Evolutionary conservation across 2,329 filamentous ascomycete genomes (phyloP), one percentile per base, ranked within the genome.

Genomic region (Aureobasidium zeae): DNA sequence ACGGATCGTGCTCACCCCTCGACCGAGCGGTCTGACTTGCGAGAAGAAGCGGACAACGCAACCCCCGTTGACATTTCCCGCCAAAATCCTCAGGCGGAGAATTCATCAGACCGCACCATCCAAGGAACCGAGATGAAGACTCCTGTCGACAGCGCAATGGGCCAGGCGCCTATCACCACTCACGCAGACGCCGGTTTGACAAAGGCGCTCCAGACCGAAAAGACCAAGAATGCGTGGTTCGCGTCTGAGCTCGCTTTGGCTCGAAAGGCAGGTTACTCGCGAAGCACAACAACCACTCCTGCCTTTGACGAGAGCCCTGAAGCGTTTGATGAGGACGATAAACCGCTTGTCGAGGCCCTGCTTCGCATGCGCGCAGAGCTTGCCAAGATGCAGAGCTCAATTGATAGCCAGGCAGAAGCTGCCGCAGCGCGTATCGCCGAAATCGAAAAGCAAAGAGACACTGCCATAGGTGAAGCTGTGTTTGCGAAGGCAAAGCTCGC

Each of bases 171-270:
- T 66, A 74, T 51, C 61, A 74, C 59, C 74, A 79, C 56, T 71
- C 76, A 61, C 6, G 78, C 82, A 52, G 81, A 82, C 1, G 82
- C 85, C 50, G 79, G 83, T 0, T 63, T 95, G 10, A 71, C 86
- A 11, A 89, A 91, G 59, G 91, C 98, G 59, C 71, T 98, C 2
- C 89, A 98, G 58, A 73, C 79, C 7, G 75, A 81, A 3, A 85
- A 86, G 55, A 91, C 83, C 57, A 78, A 84, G 39, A 96, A 94
- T 63, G 89, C 89, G 0, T 98, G 91, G 91, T 95, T 94, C 62
- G 86, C 87, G 6, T 95, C 89, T 0, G 91, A 98, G 63, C 71
- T 98, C 33, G 86, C 94, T 46, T 70, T 98, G 50, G 93, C 91
- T 5, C 79, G 84, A 37, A 94, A 94, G 63, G 78, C 86, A 29